Evolutionary conservation across 2,329 filamentous ascomycete species (phyloP).

Genomic region (Chlorencoelia australis): DNA sequence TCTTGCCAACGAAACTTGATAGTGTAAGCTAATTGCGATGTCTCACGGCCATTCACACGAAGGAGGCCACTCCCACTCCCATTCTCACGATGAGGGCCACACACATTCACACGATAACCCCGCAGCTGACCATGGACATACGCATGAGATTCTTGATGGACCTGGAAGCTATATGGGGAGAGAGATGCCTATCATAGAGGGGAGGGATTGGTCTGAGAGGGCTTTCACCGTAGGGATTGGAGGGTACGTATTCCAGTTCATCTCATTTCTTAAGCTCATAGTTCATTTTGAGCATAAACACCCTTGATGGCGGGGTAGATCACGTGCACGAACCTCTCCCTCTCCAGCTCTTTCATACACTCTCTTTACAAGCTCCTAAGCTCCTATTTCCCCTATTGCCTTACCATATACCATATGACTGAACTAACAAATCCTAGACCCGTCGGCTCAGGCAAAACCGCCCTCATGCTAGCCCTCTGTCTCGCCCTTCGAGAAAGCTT

Average conservation of each 20-base stretch:
- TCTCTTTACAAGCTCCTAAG: too few relatives aligned
- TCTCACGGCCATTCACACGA: too few relatives aligned
- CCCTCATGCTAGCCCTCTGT: slow-evolving; percentile 90
- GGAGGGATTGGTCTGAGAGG: slow-evolving; percentile 75
- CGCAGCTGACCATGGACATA: slow-evolving; percentile 76
- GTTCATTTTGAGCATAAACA: not conserved
- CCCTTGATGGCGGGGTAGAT: slow-evolving; percentile 9
- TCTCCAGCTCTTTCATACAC: too few relatives aligned
- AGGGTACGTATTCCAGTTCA: slow-evolving; percentile 47
- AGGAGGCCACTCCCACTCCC: slow-evolving; percentile 17
- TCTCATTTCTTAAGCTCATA: slow-evolving; percentile 1
- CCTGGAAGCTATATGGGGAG: slow-evolving; percentile 82
- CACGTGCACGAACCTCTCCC: too few relatives aligned
- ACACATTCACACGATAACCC: slow-evolving; percentile 42
- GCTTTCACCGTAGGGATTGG: slow-evolving; percentile 98
- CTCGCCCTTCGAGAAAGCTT: slow-evolving; percentile 68
- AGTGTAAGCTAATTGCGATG: too few relatives aligned
- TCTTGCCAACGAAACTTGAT: too few relatives aligned
- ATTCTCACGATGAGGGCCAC: slow-evolving; percentile 31
- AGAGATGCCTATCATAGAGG: slow-evolving; percentile 89
- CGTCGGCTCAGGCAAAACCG: slow-evolving; percentile 94
- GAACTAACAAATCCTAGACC: slow-evolving; percentile 45
- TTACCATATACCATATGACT: not conserved
- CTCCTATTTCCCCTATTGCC: not conserved
- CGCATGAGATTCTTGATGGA: slow-evolving; percentile 88